Conservation (phyloP, 768 basidiomycete species). For the Boletus speciosus region DNA sequence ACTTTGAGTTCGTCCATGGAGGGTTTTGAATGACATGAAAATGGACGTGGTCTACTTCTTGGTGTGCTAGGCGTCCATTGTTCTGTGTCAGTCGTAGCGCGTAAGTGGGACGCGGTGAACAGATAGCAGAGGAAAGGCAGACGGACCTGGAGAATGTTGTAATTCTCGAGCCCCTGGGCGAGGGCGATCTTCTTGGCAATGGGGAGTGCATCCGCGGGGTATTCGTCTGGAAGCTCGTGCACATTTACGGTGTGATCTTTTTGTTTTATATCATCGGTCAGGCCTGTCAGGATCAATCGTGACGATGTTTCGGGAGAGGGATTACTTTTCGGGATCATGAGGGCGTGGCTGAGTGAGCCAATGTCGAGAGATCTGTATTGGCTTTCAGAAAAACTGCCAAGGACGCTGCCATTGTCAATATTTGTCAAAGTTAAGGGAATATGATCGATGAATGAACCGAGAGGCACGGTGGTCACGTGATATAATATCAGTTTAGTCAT, state of each 20-base stretch:
- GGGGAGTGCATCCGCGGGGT: conserved; percentile 71
- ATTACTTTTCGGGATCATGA: conserved; percentile 91
- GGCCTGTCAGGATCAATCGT: background rate
- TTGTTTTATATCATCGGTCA: background rate
- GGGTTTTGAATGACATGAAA: conserved; percentile 76
- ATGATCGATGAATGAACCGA: no score
- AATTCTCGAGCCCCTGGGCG: conserved; percentile 71
- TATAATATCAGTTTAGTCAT: background rate
- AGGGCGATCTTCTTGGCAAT: conserved; percentile 85
- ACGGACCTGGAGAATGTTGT: conserved; percentile 76
- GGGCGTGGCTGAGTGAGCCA: conserved; percentile 84
- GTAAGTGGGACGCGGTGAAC: background rate
- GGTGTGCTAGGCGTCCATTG: conserved; percentile 64
- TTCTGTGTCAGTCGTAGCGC: conserved; percentile 39
- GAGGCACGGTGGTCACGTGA: background rate
- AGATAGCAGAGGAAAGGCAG: background rate
- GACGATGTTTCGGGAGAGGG: background rate
- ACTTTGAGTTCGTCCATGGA: conserved; percentile 22
- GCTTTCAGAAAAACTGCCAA: background rate
- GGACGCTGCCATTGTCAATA: conserved; percentile 2
- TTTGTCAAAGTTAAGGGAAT: background rate
- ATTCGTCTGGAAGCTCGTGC: conserved; percentile 85
- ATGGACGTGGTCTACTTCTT: conserved; percentile 82
- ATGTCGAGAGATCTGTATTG: conserved; percentile 69
- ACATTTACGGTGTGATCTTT: conserved; percentile 83